Conservation (phyloP, 2,329 filamentous ascomycete species). For the Hyphodiscus sp. region DNA sequence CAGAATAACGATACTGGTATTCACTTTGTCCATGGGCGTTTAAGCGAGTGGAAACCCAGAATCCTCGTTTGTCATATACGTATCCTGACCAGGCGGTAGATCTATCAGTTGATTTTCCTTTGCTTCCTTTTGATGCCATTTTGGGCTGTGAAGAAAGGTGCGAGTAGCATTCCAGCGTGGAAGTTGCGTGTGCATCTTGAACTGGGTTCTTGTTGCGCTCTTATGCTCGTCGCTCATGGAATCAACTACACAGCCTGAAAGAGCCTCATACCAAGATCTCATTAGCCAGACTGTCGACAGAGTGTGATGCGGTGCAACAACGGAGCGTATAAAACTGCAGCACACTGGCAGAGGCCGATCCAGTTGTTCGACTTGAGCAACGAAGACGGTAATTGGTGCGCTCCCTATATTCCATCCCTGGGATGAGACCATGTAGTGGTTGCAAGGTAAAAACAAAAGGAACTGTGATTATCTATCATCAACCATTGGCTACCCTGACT, state of each 20-base stretch:
- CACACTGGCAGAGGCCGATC: not conserved
- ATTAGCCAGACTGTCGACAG: slow-evolving; percentile 1
- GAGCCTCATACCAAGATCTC: not conserved
- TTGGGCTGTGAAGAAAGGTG: not conserved
- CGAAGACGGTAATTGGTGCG: not conserved
- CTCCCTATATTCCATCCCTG: not conserved
- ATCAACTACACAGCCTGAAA: not conserved
- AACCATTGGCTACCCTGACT: not conserved
- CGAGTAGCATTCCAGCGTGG: no score
- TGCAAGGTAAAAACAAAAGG: not conserved
- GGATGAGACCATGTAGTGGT: not conserved
- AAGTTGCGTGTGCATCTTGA: no score
- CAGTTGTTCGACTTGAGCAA: not conserved
- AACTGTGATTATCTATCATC: not conserved
- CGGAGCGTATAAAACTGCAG: not conserved
- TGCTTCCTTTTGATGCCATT: slow-evolving; percentile 5
- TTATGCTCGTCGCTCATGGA: not conserved
- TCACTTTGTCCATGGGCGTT: not conserved
- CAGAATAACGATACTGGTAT: slow-evolving; percentile 3
- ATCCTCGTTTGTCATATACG: not conserved
- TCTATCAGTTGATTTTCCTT: not conserved
- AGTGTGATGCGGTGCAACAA: not conserved
- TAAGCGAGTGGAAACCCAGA: not conserved
- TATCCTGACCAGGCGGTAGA: not conserved
- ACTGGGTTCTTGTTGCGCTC: slow-evolving; percentile 2